Evolutionary conservation across 352 stramenopile species (phyloP).

Genomic region (Phytophthora parvispora): DNA sequence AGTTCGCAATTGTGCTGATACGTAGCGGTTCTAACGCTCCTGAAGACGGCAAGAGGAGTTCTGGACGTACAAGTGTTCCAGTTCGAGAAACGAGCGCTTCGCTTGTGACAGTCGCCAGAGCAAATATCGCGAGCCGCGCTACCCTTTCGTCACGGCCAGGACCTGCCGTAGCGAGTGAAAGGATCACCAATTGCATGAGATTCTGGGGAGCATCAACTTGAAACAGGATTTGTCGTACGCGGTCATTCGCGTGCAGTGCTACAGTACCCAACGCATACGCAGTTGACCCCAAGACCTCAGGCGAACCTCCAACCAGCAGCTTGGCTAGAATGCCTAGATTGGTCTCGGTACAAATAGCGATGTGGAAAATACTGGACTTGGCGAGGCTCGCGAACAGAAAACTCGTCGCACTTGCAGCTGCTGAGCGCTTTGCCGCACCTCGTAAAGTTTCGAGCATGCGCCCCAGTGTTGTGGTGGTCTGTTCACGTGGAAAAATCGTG

Average conservation of each 20-base stretch:
- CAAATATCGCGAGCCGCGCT: constrained; percentile 55
- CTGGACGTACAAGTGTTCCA: constrained; percentile 20
- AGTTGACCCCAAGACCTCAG: constrained; percentile 58
- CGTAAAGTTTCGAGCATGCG: constrained; percentile 74
- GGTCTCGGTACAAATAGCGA: constrained; percentile 52
- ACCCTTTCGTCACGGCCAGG: constrained; percentile 44
- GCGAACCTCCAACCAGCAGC: constrained; percentile 63
- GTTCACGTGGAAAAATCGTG: constrained; percentile 62
- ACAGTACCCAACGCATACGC: constrained; percentile 67
- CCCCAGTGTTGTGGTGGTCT: constrained; percentile 26
- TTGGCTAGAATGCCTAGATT: constrained; percentile 79
- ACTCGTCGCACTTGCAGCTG: constrained; percentile 56
- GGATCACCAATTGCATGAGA: constrained; percentile 57
- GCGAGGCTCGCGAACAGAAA: constrained; percentile 70
- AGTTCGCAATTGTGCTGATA: constrained; percentile 24
- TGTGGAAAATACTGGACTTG: constrained; percentile 61
- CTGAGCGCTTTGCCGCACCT: constrained; percentile 71
- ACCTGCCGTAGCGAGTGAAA: constrained; percentile 12
- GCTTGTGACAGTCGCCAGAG: constrained; percentile 46
- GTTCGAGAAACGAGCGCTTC: constrained; percentile 35
- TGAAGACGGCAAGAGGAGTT: constrained; percentile 13
- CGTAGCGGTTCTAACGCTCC: constrained; percentile 18
- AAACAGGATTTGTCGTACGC: constrained; percentile 59
- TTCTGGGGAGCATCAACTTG: constrained; percentile 55
- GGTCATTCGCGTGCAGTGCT: constrained; percentile 42